phyloP scores from a whole-genome alignment of 306 rosid species.

The Corylus americana region DNA sequence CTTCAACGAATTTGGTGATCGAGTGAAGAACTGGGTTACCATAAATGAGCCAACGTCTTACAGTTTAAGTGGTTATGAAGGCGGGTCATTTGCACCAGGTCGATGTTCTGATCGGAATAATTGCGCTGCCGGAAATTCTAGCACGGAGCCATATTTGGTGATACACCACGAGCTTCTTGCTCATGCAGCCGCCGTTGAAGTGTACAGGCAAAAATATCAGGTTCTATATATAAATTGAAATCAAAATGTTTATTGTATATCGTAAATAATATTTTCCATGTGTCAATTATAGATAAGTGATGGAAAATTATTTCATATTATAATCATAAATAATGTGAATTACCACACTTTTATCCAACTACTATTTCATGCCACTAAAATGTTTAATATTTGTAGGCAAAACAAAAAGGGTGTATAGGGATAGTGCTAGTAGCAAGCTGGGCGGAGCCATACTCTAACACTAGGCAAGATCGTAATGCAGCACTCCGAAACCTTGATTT shows the following conservation, averaged over 20 bases:
- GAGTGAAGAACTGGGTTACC: slow-evolving; percentile 67
- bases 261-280: no score
- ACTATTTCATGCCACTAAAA: no score
- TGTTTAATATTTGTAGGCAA: slow-evolving; percentile 1
- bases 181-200: slow-evolving; percentile 53
- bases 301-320: no score
- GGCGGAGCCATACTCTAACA: slow-evolving; percentile 21
- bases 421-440: slow-evolving; percentile 21
- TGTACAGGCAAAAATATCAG: slow-evolving; percentile 45
- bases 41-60: slow-evolving; percentile 51
- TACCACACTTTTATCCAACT: neutral
- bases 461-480: slow-evolving; percentile 12
- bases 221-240: neutral
- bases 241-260: no score
- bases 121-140: slow-evolving; percentile 55
- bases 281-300: no score
- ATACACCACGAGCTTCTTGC: slow-evolving; percentile 58
- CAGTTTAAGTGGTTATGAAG: slow-evolving; percentile 30
- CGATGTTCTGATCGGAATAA: slow-evolving; percentile 50
- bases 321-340: no score
- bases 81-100: slow-evolving; percentile 22
- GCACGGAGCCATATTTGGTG: slow-evolving; percentile 56
- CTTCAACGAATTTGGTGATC: slow-evolving; percentile 53
- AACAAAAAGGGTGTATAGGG: slow-evolving; percentile 35
- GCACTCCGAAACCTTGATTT: slow-evolving; percentile 28